Conservation (phyloP, 1,284 basidiomycete genomes). For the Microbotryomycetes sp. region DNA sequence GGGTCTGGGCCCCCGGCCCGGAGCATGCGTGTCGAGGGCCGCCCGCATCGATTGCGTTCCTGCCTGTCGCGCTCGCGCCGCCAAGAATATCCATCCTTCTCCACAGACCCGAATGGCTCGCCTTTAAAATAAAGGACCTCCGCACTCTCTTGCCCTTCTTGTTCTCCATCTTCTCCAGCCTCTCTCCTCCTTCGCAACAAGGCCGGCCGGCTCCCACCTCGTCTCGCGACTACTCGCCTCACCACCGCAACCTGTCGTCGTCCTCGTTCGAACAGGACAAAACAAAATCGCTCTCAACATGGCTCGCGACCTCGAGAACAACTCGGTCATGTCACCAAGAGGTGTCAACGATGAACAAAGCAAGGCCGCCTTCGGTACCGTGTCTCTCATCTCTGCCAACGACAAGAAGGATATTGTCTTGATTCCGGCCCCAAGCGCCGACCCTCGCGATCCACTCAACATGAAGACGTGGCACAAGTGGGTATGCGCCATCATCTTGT, state of each 20-base stretch:
- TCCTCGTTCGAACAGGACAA: too few relatives aligned
- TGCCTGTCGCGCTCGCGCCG: too few relatives aligned
- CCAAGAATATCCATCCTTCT: too few relatives aligned
- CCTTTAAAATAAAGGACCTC: neutral
- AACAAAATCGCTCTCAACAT: neutral
- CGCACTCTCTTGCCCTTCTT: neutral
- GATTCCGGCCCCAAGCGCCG: neutral
- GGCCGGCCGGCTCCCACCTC: too few relatives aligned
- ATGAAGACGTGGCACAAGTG: constrained; percentile 1
- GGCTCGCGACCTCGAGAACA: neutral
- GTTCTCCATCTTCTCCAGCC: neutral
- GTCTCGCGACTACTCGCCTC: neutral
- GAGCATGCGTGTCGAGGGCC: too few relatives aligned
- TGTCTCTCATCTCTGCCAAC: neutral
- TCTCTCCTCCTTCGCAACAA: neutral
- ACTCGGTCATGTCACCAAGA: neutral
- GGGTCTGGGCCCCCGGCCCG: too few relatives aligned
- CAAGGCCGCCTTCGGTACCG: neutral
- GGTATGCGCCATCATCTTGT: neutral
- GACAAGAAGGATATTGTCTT: neutral
- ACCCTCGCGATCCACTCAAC: constrained; percentile 1
- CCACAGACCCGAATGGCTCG: too few relatives aligned
- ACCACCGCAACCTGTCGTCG: too few relatives aligned
- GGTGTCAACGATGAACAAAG: neutral
- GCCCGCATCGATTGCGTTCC: too few relatives aligned